Conservation (phyloP, 1,139 yeast genomes). For the Pichia sp. region DNA sequence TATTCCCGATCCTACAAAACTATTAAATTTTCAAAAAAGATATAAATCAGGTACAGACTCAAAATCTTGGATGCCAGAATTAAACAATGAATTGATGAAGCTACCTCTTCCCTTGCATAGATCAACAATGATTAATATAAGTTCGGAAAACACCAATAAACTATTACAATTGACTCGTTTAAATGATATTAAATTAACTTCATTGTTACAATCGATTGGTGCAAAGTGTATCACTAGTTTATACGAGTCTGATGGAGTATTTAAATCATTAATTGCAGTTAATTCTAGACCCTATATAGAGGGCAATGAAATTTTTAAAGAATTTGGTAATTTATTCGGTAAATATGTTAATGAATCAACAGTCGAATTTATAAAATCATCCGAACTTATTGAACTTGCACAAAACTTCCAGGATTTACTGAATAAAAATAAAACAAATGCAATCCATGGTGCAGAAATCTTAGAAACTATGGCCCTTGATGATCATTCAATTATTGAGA, state of each 20-base stretch:
- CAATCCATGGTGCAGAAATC: conserved; percentile 4
- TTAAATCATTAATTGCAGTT: conserved; percentile 11
- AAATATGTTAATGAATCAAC: conserved; percentile 5
- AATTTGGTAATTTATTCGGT: conserved; percentile 12
- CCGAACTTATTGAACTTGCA: background rate
- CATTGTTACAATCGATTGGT: conserved; percentile 8
- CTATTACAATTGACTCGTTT: conserved; percentile 2
- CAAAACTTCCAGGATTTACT: conserved; percentile 6
- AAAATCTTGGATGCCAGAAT: background rate
- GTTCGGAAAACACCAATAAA: background rate
- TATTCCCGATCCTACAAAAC: conserved; percentile 10
- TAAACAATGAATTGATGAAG: background rate
- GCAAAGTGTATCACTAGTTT: background rate
- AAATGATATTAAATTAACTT: conserved; percentile 9
- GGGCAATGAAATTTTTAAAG: background rate
- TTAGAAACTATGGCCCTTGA: background rate
- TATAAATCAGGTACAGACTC: background rate
- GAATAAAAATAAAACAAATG: conserved; percentile 1
- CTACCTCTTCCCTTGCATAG: conserved; percentile 7
- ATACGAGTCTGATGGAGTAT: background rate
- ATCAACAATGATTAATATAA: background rate
- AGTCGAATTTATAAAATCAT: background rate
- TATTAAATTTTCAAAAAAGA: conserved; percentile 3
- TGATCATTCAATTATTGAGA: background rate
- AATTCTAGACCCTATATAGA: conserved; percentile 5